A percentile compares a stretch with the other conserved stretches of the same genome.
Evolutionary conservation across 768 basidiomycete species (phyloP).

Genomic region (Crassisporium funariophilum): DNA sequence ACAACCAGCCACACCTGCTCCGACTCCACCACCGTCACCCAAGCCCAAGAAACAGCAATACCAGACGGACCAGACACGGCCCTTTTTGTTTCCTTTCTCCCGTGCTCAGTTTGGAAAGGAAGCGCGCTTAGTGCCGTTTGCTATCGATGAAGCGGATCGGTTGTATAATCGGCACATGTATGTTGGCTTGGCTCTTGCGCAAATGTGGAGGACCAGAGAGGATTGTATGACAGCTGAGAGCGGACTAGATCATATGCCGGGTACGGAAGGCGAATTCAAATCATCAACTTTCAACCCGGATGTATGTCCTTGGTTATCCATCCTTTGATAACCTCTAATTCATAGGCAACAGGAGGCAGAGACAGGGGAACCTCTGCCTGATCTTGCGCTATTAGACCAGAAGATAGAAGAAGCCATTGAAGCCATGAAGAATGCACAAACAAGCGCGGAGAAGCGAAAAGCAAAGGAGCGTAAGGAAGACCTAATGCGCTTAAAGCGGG

Average conservation of each 20-base stretch:
- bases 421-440: slow-evolving; percentile 52
- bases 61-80: slow-evolving; percentile 92
- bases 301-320: slow-evolving; percentile 27
- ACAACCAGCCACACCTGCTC: slow-evolving; percentile 88
- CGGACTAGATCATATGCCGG: slow-evolving; percentile 81
- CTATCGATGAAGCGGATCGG: slow-evolving; percentile 93
- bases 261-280: slow-evolving; percentile 58
- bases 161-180: slow-evolving; percentile 91
- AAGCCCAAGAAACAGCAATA: slow-evolving; percentile 99
- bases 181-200: slow-evolving; percentile 82
- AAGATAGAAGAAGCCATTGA: slow-evolving; percentile 70
- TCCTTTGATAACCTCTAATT: slow-evolving; percentile 2
- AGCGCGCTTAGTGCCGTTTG: slow-evolving; percentile 83
- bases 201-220: slow-evolving; percentile 95
- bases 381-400: slow-evolving; percentile 70
- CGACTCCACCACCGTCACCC: slow-evolving; percentile 78
- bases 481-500: slow-evolving; percentile 82
- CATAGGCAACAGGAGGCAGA: slow-evolving; percentile 52
- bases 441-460: slow-evolving; percentile 55
- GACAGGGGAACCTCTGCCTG: slow-evolving; percentile 64
- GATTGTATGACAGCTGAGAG: slow-evolving; percentile 95
- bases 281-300: slow-evolving; percentile 48
- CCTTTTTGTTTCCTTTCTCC: slow-evolving; percentile 96
- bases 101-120: slow-evolving; percentile 58
- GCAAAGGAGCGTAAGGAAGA: slow-evolving; percentile 75